These are phyloP conservation scores for Aegilops tauschii DNA, from an alignment of 176 grass and related monocot genomes.

Conservation along the genomic window DNA sequence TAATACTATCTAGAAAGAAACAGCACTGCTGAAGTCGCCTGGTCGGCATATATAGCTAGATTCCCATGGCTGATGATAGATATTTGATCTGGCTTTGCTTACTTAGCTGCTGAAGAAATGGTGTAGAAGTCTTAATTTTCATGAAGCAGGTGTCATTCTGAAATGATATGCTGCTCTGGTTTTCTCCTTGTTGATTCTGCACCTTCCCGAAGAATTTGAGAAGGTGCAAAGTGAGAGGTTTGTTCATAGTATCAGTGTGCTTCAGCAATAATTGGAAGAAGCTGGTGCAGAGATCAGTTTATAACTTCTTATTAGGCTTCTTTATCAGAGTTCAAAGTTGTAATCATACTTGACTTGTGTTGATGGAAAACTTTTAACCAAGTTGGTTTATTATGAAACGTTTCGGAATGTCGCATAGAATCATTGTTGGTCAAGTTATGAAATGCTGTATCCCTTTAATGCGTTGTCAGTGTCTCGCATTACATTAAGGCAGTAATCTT, in stretches of 20 bases:
- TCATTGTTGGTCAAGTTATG: background rate
- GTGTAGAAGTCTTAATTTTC: conserved; percentile 23
- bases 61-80: background rate
- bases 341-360: background rate
- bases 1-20: background rate
- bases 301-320: background rate
- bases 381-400: background rate
- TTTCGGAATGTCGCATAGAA: background rate
- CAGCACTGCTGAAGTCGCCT: background rate
- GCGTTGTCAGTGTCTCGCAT: too few relatives aligned
- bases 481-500: background rate
- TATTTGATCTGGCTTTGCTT: conserved; percentile 3
- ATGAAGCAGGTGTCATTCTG: background rate
- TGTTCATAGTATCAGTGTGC: background rate
- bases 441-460: background rate
- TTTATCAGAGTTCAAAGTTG: background rate
- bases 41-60: background rate
- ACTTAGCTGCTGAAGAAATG: conserved; percentile 12
- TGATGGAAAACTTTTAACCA: background rate
- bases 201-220: conserved; percentile 12
- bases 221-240: conserved; percentile 1
- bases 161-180: background rate
- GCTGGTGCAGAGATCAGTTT: background rate
- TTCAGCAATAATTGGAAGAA: background rate
- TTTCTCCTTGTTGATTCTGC: background rate